Conservation (phyloP, 352 stramenopile genomes). For the Elongisporangium undulatum region DNA sequence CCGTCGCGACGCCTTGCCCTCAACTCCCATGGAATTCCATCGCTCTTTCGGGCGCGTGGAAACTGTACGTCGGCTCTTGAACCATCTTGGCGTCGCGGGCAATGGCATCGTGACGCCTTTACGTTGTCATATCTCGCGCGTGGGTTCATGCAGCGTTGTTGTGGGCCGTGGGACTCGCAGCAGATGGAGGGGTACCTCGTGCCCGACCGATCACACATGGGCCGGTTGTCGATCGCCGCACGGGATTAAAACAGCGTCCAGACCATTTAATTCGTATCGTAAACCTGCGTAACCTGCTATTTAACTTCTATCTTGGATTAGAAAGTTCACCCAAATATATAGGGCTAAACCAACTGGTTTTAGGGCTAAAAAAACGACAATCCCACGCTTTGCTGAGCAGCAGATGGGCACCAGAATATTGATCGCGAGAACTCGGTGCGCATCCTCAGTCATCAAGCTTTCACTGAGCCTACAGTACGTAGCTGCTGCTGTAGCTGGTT, state of each 20-base stretch:
- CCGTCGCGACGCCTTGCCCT: background rate
- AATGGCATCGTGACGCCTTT: background rate
- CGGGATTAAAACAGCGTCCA: background rate
- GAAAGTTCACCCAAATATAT: background rate
- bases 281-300: too few species aligned
- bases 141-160: background rate
- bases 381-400: background rate
- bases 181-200: background rate
- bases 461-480: background rate
- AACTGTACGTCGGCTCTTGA: background rate
- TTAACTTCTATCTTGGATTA: background rate
- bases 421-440: background rate
- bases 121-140: background rate
- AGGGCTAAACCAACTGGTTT: background rate
- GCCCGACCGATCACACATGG: background rate
- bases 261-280: background rate
- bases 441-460: background rate
- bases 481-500: background rate
- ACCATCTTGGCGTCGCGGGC: background rate
- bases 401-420: background rate
- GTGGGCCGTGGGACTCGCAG: background rate
- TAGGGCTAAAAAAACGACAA: background rate
- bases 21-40: background rate
- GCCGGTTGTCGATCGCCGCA: background rate
- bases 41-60: background rate